Evolutionary conservation across 345 rosid genomes (phyloP).

Genomic region (Crucihimalaya himalaica): DNA sequence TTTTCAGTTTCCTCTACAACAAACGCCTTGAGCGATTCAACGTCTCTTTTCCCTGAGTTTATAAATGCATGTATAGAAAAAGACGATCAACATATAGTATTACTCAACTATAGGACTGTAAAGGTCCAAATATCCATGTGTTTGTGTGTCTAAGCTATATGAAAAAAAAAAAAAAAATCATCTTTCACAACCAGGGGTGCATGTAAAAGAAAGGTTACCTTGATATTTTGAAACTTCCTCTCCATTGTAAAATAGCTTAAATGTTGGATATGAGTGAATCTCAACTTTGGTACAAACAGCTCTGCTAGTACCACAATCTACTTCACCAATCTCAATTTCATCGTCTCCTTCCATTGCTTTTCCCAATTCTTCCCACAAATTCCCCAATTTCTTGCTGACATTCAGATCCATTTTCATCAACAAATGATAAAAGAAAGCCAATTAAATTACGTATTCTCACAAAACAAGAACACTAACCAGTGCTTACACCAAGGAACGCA

Average conservation of each 20-base stretch:
- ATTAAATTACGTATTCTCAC: neutral
- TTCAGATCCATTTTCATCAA: conserved; percentile 16
- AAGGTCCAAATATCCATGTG: neutral
- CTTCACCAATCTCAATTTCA: conserved; percentile 96
- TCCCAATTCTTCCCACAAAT: conserved; percentile 91
- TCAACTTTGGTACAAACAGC: conserved; percentile 80
- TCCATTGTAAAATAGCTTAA: conserved; percentile 86
- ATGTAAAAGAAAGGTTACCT: conserved; percentile 49
- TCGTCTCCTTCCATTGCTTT: conserved; percentile 88
- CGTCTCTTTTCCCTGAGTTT: conserved; percentile 67
- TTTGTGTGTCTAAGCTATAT: neutral
- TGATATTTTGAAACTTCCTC: conserved; percentile 87
- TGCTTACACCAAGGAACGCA: conserved; percentile 99
- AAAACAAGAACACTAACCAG: conserved; percentile 58
- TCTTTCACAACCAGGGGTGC: too few relatives aligned
- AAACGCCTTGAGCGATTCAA: conserved; percentile 72
- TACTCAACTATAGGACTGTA: neutral
- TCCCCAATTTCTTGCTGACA: conserved; percentile 86
- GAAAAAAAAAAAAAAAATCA: too few relatives aligned
- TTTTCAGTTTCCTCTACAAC: conserved; percentile 85
- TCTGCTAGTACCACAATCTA: conserved; percentile 79
- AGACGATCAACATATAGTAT: neutral
- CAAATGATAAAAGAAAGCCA: conserved; percentile 17
- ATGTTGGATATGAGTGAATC: conserved; percentile 94
- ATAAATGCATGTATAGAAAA: neutral